Evolutionary conservation across 495 filamentous ascomycete species (phyloP), one percentile per base, ranked within the genome.

Genomic region (Penicillium salamii): DNA sequence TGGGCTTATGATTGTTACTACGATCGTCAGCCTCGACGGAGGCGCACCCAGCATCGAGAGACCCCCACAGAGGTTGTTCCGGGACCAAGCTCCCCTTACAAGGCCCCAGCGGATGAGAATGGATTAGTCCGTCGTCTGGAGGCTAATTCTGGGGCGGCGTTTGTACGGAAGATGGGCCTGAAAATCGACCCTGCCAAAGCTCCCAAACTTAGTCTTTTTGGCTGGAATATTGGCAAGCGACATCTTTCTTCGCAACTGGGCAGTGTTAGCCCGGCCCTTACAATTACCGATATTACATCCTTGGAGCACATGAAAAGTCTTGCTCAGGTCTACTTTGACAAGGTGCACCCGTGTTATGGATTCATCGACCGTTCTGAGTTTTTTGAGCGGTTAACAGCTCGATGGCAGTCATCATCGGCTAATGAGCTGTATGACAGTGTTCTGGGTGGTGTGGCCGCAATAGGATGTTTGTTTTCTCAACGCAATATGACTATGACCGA

Each of bases 81-180:
- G 3, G 19, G 7, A 7, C 8, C 47, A 8, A 31, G 14, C 13
- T 37, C 48, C 18, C 39, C 54, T 14, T 39, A 41, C 5, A 26
- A 20, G 17, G 9, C 5, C 8, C 7, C 35, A 7, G 21, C 63
- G 7, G 59, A 71, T 46, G 57, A 65, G 5, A 47, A 61, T 18
- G 55, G 63, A 50, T 42, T 66, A 15, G 40, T 62, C 19, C 50
- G 58, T 50, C 53, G 65, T 8, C 61, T 79, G 4, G 68, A 72
- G 14, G 68, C 75, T 13, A 79, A 80, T 47, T 79, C 74, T 4
- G 75, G 75, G 0, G 70, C 78, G 1, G 77, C 77, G 0, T 80
- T 79, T 49, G 71, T 77, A 7, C 62, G 71, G 18, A 72, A 66
- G 36, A 52, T 82, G 21, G 77, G 72, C 1, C 65, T 78, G 38